Conservation (phyloP, 2,329 filamentous ascomycete genomes). For the Cladophialophora yegresii region DNA sequence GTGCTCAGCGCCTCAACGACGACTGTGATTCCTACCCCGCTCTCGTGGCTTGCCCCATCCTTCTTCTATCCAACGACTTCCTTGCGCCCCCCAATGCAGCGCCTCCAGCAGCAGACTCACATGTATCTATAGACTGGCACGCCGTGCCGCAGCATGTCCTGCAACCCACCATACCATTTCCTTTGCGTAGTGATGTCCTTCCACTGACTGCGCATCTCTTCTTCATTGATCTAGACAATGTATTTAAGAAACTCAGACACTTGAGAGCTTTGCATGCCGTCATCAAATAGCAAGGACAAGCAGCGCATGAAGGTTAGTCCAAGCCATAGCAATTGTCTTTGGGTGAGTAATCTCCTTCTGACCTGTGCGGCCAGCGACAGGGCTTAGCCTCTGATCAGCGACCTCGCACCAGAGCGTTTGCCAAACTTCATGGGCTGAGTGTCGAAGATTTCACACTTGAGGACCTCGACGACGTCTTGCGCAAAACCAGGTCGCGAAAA, state of each 20-base stretch:
- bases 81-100: too few relatives aligned
- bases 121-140: too few relatives aligned
- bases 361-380: slow-evolving; percentile 2
- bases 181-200: too few relatives aligned
- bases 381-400: slow-evolving; percentile 1
- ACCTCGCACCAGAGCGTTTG: slow-evolving; percentile 4
- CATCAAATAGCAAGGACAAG: not conserved
- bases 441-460: not conserved
- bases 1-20: too few relatives aligned
- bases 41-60: too few relatives aligned
- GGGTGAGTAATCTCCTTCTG: slow-evolving; percentile 1
- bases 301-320: slow-evolving; percentile 5
- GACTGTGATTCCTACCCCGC: too few relatives aligned
- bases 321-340: not conserved
- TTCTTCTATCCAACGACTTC: too few relatives aligned
- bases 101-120: too few relatives aligned
- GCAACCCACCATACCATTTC: too few relatives aligned
- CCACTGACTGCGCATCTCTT: not conserved
- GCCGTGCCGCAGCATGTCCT: too few relatives aligned
- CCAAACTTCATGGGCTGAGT: slow-evolving; percentile 9
- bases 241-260: not conserved
- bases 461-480: not conserved
- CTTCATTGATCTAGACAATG: not conserved
- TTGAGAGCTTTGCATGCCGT: slow-evolving; percentile 4
- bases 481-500: too few relatives aligned